Conservation (phyloP, 2,329 filamentous ascomycete species). For the Bimuria novae-zelandiae region DNA sequence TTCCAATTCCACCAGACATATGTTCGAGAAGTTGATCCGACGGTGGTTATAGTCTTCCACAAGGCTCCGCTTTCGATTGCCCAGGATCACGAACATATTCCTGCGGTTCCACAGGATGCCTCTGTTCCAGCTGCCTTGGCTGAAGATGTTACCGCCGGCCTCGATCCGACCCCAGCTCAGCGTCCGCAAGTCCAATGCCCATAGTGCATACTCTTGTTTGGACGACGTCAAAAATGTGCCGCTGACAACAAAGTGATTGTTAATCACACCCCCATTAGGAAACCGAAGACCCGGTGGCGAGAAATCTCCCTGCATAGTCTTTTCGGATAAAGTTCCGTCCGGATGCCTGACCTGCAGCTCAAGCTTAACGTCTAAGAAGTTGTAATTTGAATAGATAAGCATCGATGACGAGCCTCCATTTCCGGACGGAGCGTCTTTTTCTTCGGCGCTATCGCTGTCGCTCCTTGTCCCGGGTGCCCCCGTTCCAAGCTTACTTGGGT, state of each 20-base stretch:
- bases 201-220: conserved; percentile 96
- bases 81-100: conserved; percentile 94
- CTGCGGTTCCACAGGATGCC: conserved; percentile 91
- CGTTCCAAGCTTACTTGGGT: conserved; percentile 69
- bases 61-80: conserved; percentile 88
- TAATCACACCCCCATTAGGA: conserved; percentile 92
- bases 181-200: conserved; percentile 87
- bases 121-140: conserved; percentile 96
- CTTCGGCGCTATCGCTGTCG: conserved; percentile 47
- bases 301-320: conserved; percentile 82
- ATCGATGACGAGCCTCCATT: conserved; percentile 64
- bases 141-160: conserved; percentile 88
- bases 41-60: conserved; percentile 99
- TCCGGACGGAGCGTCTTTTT: conserved; percentile 34
- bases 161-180: conserved; percentile 96
- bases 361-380: conserved; percentile 95
- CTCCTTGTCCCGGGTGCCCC: conserved; percentile 44
- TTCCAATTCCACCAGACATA: conserved; percentile 96
- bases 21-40: conserved; percentile 94
- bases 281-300: conserved; percentile 93
- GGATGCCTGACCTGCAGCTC: conserved; percentile 87
- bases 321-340: conserved; percentile 83
- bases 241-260: conserved; percentile 95
- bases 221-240: conserved; percentile 97
- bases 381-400: conserved; percentile 99